These are phyloP conservation scores for Medicago ruthenica DNA, from an alignment of 306 rosid genomes.

Conservation along the genomic window DNA sequence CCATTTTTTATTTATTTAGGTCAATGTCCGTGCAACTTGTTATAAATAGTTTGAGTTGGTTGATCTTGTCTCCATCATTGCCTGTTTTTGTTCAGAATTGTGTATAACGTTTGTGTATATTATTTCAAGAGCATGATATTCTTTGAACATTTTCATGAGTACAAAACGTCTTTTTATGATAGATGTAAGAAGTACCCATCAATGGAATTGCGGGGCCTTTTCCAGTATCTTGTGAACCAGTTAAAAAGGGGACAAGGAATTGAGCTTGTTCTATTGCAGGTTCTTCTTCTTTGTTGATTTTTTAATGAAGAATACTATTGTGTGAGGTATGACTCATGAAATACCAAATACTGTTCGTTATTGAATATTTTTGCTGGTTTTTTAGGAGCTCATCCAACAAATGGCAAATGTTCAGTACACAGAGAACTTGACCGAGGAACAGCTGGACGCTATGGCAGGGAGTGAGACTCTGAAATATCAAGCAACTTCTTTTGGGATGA, in stretches of 20 bases:
- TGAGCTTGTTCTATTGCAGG: constrained; percentile 97
- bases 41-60: background rate
- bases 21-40: constrained; percentile 16
- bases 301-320: background rate
- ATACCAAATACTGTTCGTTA: constrained; percentile 24
- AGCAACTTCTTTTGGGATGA: constrained; percentile 90
- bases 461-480: constrained; percentile 95
- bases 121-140: constrained; percentile 30
- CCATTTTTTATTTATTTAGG: background rate
- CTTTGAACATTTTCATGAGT: constrained; percentile 32
- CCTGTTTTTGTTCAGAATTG: constrained; percentile 27
- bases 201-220: constrained; percentile 97
- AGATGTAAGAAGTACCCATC: constrained; percentile 99
- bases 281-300: constrained; percentile 39
- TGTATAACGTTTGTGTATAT: constrained; percentile 25
- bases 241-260: constrained; percentile 92
- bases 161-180: constrained; percentile 33
- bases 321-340: constrained; percentile 2
- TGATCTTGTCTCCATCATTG: background rate
- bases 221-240: constrained; percentile 98
- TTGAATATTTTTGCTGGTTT: constrained; percentile 39
- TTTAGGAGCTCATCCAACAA: constrained; percentile 97
- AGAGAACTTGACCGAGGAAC: constrained; percentile 94
- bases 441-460: constrained; percentile 98
- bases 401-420: constrained; percentile 99